Evolutionary conservation across 2,329 filamentous ascomycete species (phyloP).

Genomic region (Fusarium sterilihyphosum): DNA sequence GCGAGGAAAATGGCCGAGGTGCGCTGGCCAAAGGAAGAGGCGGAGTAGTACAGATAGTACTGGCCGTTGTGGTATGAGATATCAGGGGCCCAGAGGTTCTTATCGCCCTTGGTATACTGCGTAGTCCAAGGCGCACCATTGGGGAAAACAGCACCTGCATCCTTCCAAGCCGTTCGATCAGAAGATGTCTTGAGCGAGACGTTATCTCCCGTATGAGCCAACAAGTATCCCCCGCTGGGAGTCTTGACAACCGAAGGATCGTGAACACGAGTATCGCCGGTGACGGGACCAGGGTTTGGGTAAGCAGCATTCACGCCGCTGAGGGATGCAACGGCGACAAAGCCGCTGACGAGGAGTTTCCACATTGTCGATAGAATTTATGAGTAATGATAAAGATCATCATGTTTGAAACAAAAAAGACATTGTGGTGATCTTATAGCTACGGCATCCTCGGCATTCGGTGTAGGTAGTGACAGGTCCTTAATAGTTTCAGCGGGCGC

Average conservation of each 20-base stretch:
- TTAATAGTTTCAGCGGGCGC: constrained; percentile 25
- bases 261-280: constrained; percentile 42
- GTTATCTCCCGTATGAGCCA: constrained; percentile 43
- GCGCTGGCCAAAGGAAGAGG: constrained; percentile 43
- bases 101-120: constrained; percentile 43
- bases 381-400: not conserved
- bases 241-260: constrained; percentile 46
- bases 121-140: constrained; percentile 47
- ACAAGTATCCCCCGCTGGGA: constrained; percentile 41
- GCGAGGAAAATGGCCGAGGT: constrained; percentile 47
- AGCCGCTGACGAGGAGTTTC: constrained; percentile 34
- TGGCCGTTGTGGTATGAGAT: constrained; percentile 51
- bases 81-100: constrained; percentile 63
- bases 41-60: constrained; percentile 49
- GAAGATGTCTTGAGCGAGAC: constrained; percentile 46
- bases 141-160: constrained; percentile 46
- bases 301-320: constrained; percentile 2
- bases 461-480: not conserved
- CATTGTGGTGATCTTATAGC: constrained; percentile 2
- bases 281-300: constrained; percentile 39
- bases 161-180: constrained; percentile 45
- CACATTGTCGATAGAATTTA: constrained; percentile 11
- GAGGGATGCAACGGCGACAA: constrained; percentile 35
- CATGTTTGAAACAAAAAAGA: not conserved
- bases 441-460: not conserved